Base-by-base conservation (phyloP, 2,329 filamentous ascomycete species). In the Rhynchosporium graminicola region DNA sequence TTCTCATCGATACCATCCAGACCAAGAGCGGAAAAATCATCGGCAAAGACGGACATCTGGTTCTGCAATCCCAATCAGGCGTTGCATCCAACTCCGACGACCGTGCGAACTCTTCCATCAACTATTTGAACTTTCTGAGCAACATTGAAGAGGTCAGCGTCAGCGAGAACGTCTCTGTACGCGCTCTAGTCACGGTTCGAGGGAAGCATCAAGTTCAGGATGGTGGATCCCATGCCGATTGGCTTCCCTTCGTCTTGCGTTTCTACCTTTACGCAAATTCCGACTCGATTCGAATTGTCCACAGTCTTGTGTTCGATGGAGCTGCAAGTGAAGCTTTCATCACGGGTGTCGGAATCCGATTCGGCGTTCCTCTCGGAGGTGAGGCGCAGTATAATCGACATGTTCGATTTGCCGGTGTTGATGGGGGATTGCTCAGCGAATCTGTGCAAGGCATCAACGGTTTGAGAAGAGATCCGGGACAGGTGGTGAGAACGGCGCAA, bases 241-340 rank as follows among this genome's bases (percentile, higher is more conserved):
- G 81, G 82, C 74, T 87, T 1, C 82, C 80, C 0, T 87, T 83
- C 65, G 76, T 77, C 3, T 67, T 85, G 2, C 79, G 84, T 1
- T 85, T 87, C 66, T 87, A 87, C 63, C 72, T 87, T 0, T 87
- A 87, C 67, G 77, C 80, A 36, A 77, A 82, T 64, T 86, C 84
- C 0, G 80, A 83, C 50, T 77, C 81, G 0, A 80, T 87, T 47
- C 77, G 79, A 42, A 74, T 84, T 0, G 74, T 86, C 0, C 84
- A 87, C 68, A 84, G 78, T 28, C 73, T 87, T n/a, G 73, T 85
- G 2, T 85, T 81, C 57, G 82, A 87, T 46, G 80, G 79, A 2
- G 74, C 82, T 4, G 70, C 78, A 0, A 72, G 78, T 3, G 76
- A 77, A 28, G 79, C 83, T 60, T 83, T 86, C 65, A 79, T 86